phyloP scores from a whole-genome alignment of 2,329 filamentous ascomycete genomes.

The Neoascochyta sp. region DNA sequence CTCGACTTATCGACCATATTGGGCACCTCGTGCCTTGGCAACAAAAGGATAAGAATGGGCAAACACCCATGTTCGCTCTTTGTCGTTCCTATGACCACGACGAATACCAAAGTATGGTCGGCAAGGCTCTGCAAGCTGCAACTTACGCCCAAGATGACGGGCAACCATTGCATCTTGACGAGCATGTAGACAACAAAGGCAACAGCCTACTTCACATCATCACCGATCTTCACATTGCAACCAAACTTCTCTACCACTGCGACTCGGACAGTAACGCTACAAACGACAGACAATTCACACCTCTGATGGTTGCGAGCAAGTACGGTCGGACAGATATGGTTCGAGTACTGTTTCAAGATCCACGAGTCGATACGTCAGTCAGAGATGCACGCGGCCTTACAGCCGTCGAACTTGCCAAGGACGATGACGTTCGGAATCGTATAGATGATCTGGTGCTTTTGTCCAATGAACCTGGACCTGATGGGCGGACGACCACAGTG shows the following conservation, averaged over 20 bases:
- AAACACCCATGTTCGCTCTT: constrained; percentile 93
- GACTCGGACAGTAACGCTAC: constrained; percentile 95
- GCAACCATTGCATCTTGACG: constrained; percentile 79
- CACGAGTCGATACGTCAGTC: constrained; percentile 78
- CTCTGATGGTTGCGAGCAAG: constrained; percentile 97
- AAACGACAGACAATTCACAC: constrained; percentile 92
- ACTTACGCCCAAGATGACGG: constrained; percentile 71
- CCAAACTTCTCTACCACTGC: constrained; percentile 73
- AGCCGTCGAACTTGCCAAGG: constrained; percentile 93
- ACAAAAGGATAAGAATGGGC: constrained; percentile 90
- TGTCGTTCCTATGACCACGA: constrained; percentile 94
- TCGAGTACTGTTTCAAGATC: constrained; percentile 78
- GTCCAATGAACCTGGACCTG: constrained; percentile 59
- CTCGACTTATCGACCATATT: constrained; percentile 71
- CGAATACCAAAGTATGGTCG: constrained; percentile 83
- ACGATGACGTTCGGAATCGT: constrained; percentile 92
- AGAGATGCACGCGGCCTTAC: constrained; percentile 85
- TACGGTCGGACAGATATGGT: constrained; percentile 95
- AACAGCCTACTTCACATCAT: constrained; percentile 96
- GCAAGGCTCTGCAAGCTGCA: constrained; percentile 71
- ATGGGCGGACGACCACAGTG: constrained; percentile 84
- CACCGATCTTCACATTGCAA: constrained; percentile 74
- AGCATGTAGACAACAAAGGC: constrained; percentile 87
- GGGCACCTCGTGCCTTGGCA: constrained; percentile 81
- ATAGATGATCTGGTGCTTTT: constrained; percentile 92